Base-by-base conservation (phyloP, 805 yeast genomes). In the Yarrowia sp. region DNA sequence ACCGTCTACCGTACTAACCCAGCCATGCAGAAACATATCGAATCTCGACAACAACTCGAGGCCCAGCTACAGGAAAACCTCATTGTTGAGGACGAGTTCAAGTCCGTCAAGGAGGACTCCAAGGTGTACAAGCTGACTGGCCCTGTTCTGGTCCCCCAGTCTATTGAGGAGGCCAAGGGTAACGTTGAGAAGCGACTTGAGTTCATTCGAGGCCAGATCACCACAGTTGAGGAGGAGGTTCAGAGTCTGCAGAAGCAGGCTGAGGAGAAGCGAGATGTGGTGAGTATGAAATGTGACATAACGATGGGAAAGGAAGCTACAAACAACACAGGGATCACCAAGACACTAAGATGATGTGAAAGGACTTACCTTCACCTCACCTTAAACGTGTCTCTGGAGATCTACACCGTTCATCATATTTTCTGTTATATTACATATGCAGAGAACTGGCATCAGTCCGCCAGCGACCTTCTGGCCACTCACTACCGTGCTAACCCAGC, bases 51-150 rank as follows among this genome's bases (percentile, higher is more conserved):
- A 69, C 84, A 87, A 72, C 82, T 95, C 51, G 99, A 95, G 73
- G 90, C 98, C 1, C 99, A 95, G 77, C 84, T 80, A 70, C 99
- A 95, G 76, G 99, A 95, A 75, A 92, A 92, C 75, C 86, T 86
- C 71, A 92, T 95, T 58, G 99, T 95, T 14, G 81, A 86, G 69
- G 86, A 75, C 65, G 99, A 95, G 76, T 89, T 95, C 71, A 84
- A 82, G 33, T 70, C 77, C 48, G 78, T 89, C 65, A 83, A 83
- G 65, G 89, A 85, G 39, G 88, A 84, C 42, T 81, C 96, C 14
- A 89, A 89, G 70, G 86, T 95, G 31, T 95, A 84, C 78, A 95
- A 95, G 76, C 81, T 92, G 68, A 89, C 93, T 31, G 99, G 99
- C 1, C 96, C 97, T 7, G 92, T 93, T 4, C 80, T 95, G 66